Percentiles rank a stretch among this genome's conserved stretches.
Evolutionary conservation across 371 early-diverging fungal genomes (phyloP).

Genomic region (Mortierella sp.): DNA sequence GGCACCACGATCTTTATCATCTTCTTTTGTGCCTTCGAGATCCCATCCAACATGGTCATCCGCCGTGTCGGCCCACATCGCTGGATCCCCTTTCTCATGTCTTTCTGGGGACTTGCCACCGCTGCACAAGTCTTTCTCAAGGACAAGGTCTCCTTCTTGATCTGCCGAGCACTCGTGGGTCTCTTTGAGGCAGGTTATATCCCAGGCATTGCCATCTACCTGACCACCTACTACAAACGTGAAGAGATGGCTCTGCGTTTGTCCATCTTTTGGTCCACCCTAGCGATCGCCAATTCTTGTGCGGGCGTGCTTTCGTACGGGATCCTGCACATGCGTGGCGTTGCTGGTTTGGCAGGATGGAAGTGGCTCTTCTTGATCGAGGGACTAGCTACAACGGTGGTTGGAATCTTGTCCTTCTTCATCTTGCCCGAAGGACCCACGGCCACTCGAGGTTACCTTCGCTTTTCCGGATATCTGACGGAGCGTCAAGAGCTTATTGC

Average conservation of each 20-base stretch:
- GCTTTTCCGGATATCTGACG: conserved; percentile 59
- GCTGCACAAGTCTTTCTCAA: conserved; percentile 57
- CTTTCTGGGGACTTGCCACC: conserved; percentile 69
- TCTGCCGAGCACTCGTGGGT: conserved; percentile 50
- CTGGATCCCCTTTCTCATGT: conserved; percentile 72
- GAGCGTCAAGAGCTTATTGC: conserved; percentile 62
- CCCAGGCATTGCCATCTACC: conserved; percentile 66
- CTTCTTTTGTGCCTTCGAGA: conserved; percentile 55
- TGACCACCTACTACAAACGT: conserved; percentile 69
- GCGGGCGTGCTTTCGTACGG: conserved; percentile 69
- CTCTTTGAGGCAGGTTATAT: conserved; percentile 67
- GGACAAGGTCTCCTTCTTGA: conserved; percentile 45
- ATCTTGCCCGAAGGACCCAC: conserved; percentile 60
- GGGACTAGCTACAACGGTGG: conserved; percentile 61
- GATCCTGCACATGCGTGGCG: conserved; percentile 63
- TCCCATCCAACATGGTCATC: conserved; percentile 63
- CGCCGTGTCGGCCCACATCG: conserved; percentile 65
- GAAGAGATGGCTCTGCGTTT: conserved; percentile 67
- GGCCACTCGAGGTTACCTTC: conserved; percentile 55
- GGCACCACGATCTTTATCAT: conserved; percentile 54
- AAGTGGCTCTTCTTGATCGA: conserved; percentile 67
- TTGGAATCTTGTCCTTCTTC: conserved; percentile 58
- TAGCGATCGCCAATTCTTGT: conserved; percentile 65
- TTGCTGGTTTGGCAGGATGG: conserved; percentile 68
- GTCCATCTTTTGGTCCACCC: conserved; percentile 69